Conservation (phyloP, 345 rosid genomes). For the Hibiscus tridactylites region DNA sequence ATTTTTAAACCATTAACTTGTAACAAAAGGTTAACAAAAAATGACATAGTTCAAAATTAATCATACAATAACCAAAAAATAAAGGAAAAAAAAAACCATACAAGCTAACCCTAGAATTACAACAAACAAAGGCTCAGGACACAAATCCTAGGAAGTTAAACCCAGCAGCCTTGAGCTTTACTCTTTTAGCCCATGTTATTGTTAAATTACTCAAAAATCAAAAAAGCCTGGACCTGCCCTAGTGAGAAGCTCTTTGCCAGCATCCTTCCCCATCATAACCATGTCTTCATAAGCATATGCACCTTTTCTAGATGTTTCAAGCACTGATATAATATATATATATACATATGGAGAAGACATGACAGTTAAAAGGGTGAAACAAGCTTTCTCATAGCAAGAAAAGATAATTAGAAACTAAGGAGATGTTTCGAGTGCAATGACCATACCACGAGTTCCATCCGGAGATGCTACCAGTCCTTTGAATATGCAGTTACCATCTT, state of each 20-base stretch:
- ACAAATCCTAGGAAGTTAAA: constrained; percentile 7
- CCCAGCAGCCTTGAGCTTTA: constrained; percentile 4
- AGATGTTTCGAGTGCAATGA: not conserved
- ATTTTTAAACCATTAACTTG: no score
- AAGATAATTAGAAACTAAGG: not conserved
- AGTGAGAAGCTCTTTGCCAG: constrained; percentile 83
- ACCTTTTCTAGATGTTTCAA: constrained; percentile 87
- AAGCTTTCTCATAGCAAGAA: not conserved
- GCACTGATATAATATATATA: constrained; percentile 42
- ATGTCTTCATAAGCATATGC: constrained; percentile 59
- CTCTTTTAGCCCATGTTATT: not conserved
- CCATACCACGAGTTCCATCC: constrained; percentile 75
- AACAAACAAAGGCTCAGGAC: constrained; percentile 6
- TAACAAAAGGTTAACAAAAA: no score
- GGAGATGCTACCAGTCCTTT: constrained; percentile 94
- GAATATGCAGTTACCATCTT: constrained; percentile 72
- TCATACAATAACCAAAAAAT: no score
- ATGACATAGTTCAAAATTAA: no score
- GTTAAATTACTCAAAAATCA: constrained; percentile 29
- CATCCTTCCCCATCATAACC: constrained; percentile 84
- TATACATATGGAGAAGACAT: constrained; percentile 13
- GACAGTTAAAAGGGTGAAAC: not conserved
- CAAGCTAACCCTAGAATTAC: constrained; percentile 10
- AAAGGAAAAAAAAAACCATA: not conserved
- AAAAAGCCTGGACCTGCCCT: constrained; percentile 84